Percentiles rank a stretch among this genome's conserved stretches.
Conservation (phyloP, 1,139 yeast genomes). For the Candida gigantensis region DNA sequence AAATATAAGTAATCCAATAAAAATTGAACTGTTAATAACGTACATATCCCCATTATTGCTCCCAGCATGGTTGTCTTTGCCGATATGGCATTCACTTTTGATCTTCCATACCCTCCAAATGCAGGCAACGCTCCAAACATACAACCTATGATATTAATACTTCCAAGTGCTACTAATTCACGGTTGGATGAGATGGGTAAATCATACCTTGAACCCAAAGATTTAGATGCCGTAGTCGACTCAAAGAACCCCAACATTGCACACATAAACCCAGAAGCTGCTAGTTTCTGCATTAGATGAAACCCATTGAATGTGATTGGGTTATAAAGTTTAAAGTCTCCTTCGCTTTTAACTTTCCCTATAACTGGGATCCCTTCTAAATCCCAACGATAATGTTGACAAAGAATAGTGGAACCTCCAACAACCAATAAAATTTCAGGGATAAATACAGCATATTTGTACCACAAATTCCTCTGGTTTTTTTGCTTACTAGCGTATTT, state of each 20-base stretch:
- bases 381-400: slow-evolving; percentile 56
- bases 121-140: slow-evolving; percentile 83
- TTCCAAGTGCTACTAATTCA: slow-evolving; percentile 81
- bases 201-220: slow-evolving; percentile 65
- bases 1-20: slow-evolving; percentile 66
- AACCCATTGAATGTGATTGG: slow-evolving; percentile 31
- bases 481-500: slow-evolving; percentile 23
- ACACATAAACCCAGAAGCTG: slow-evolving; percentile 66
- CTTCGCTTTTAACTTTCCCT: slow-evolving; percentile 56
- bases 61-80: slow-evolving; percentile 87
- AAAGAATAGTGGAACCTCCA: slow-evolving; percentile 58
- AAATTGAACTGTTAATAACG: slow-evolving; percentile 64
- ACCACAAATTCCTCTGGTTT: no score
- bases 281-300: slow-evolving; percentile 42
- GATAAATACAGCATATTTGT: slow-evolving; percentile 47
- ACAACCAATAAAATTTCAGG: slow-evolving; percentile 88
- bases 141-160: slow-evolving; percentile 67
- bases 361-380: slow-evolving; percentile 63
- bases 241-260: slow-evolving; percentile 93
- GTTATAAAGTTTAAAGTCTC: slow-evolving; percentile 28
- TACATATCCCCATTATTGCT: slow-evolving; percentile 71
- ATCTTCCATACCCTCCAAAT: slow-evolving; percentile 95
- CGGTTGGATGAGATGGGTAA: slow-evolving; percentile 72
- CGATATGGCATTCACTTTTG: slow-evolving; percentile 82
- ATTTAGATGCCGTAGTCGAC: slow-evolving; percentile 89